These are phyloP conservation scores for Colletotrichum sp. DNA, from an alignment of 2,329 filamentous ascomycete species.

Conservation along the genomic window DNA sequence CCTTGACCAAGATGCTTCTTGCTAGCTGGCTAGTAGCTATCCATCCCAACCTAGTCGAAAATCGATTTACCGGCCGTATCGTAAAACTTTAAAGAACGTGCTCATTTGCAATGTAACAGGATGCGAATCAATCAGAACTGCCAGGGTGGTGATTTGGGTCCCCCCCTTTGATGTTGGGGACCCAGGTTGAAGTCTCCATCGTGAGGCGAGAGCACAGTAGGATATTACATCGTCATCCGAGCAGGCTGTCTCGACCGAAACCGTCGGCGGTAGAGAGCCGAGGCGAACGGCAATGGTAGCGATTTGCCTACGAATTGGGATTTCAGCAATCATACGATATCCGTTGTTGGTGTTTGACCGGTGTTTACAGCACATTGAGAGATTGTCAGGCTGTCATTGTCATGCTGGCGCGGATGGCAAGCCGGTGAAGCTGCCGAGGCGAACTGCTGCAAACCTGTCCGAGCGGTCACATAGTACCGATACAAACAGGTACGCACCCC, in stretches of 20 bases:
- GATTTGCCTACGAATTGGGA: neutral
- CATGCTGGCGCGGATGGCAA: neutral
- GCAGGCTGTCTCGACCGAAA: neutral
- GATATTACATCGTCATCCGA: neutral
- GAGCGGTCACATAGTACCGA: slow-evolving; percentile 1
- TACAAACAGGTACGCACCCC: slow-evolving; percentile 4
- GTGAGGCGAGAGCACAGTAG: neutral
- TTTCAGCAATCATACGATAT: neutral
- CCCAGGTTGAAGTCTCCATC: neutral
- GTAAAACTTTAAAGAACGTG: neutral
- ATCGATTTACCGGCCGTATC: neutral
- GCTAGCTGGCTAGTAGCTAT: neutral
- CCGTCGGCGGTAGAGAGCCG: neutral
- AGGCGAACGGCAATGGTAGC: neutral
- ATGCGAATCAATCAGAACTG: neutral
- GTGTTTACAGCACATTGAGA: neutral
- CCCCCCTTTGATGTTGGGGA: neutral
- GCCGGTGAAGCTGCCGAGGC: neutral
- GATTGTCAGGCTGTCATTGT: neutral
- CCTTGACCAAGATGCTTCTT: neutral
- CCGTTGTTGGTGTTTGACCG: neutral
- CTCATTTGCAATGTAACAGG: neutral
- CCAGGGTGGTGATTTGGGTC: neutral
- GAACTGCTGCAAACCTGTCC: slow-evolving; percentile 3
- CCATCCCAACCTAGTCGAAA: neutral